Percentiles rank a stretch among this genome's conserved stretches.
Evolutionary conservation across 768 basidiomycete species (phyloP).

Genomic region (Dioszegia hungarica): DNA sequence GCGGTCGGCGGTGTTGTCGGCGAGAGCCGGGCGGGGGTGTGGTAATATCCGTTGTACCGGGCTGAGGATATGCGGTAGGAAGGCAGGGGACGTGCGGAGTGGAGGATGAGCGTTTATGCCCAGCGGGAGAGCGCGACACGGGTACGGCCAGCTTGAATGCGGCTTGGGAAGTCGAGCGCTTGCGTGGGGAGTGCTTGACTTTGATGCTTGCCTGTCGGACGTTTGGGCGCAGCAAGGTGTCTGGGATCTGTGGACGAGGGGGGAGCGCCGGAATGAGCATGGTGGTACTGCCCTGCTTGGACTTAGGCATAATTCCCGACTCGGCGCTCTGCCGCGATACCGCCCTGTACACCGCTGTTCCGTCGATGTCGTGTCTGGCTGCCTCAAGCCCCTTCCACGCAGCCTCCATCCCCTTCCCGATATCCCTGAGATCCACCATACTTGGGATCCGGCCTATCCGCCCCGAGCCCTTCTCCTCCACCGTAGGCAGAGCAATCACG

Average conservation of each 20-base stretch:
- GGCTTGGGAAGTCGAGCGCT: too few relatives aligned
- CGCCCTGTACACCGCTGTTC: too few relatives aligned
- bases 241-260: too few relatives aligned
- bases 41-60: neutral
- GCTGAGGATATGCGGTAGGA: constrained; percentile 1
- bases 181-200: too few relatives aligned
- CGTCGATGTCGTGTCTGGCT: too few relatives aligned
- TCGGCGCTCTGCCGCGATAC: too few relatives aligned
- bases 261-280: too few relatives aligned
- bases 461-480: neutral
- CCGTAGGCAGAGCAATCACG: neutral
- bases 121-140: too few relatives aligned
- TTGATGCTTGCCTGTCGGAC: too few relatives aligned
- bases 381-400: too few relatives aligned
- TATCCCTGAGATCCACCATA: neutral
- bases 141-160: neutral
- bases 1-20: neutral
- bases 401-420: neutral
- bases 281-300: neutral
- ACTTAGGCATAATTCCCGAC: neutral
- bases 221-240: too few relatives aligned
- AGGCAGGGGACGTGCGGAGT: neutral
- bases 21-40: neutral
- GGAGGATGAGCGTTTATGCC: neutral
- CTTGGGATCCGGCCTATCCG: neutral